A percentile compares a stretch with the other conserved stretches of the same genome.
These are phyloP conservation scores for Cladosporium sphaerospermum DNA, from an alignment of 2,329 filamentous ascomycete species.

Conservation along the genomic window DNA sequence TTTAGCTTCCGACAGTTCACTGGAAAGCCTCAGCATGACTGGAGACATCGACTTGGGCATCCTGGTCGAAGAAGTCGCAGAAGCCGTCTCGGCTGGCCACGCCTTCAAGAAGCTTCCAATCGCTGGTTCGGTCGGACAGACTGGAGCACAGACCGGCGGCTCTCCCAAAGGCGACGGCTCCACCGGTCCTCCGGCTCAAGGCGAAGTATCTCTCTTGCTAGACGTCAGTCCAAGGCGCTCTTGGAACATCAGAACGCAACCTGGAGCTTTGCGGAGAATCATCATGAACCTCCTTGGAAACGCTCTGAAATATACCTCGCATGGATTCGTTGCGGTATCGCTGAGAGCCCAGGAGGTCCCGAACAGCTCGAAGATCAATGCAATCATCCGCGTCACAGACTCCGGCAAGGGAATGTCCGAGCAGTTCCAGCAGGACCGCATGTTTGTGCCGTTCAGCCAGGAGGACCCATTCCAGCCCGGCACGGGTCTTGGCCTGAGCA, in stretches of 20 bases:
- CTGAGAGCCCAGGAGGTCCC: slow-evolving; percentile 26
- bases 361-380: slow-evolving; percentile 14
- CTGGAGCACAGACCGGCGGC: slow-evolving; percentile 6
- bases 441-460: slow-evolving; percentile 61
- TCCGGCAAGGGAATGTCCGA: slow-evolving; percentile 61
- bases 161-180: not conserved
- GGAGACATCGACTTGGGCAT: slow-evolving; percentile 38
- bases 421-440: slow-evolving; percentile 53
- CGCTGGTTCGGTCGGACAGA: not conserved
- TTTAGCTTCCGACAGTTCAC: slow-evolving; percentile 20
- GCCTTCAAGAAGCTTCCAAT: slow-evolving; percentile 30
- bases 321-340: slow-evolving; percentile 36
- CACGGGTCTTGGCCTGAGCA: slow-evolving; percentile 58
- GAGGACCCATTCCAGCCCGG: slow-evolving; percentile 56
- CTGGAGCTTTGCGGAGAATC: slow-evolving; percentile 40
- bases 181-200: not conserved
- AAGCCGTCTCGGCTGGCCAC: slow-evolving; percentile 50
- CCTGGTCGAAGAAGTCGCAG: slow-evolving; percentile 48
- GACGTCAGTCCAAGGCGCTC: slow-evolving; percentile 34
- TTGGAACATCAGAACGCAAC: slow-evolving; percentile 42
- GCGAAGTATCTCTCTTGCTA: slow-evolving; percentile 38
- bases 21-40: slow-evolving; percentile 28
- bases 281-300: slow-evolving; percentile 46
- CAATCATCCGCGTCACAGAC: slow-evolving; percentile 44
- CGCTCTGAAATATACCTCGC: slow-evolving; percentile 40